Percentiles rank a stretch among this genome's conserved stretches.
Conservation (phyloP, 1,284 basidiomycete genomes). For the Malassezia sp. region DNA sequence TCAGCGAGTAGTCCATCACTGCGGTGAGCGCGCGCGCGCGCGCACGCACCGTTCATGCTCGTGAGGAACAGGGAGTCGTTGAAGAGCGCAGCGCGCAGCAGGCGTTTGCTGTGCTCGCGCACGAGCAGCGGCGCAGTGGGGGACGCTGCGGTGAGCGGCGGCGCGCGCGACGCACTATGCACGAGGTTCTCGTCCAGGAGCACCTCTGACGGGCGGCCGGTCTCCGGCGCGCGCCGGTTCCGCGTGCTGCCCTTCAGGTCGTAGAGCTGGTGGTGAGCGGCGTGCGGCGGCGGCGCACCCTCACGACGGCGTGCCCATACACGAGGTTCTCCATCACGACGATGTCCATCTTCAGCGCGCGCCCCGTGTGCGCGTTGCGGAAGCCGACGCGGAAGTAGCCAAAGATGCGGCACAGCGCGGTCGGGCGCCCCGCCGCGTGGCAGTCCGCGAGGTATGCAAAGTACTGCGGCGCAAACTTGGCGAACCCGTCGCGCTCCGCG, state of each 20-base stretch:
- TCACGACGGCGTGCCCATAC: constrained; percentile 76
- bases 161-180: constrained; percentile 53
- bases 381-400: constrained; percentile 94
- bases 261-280: constrained; percentile 57
- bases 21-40: too few relatives aligned
- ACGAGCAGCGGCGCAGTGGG: constrained; percentile 69
- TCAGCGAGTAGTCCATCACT: constrained; percentile 93
- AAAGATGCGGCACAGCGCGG: constrained; percentile 89
- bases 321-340: constrained; percentile 95
- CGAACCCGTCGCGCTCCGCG: constrained; percentile 84
- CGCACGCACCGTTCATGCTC: constrained; percentile 84
- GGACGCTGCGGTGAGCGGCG: too few relatives aligned
- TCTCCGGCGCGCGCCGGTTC: constrained; percentile 62
- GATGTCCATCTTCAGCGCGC: constrained; percentile 81
- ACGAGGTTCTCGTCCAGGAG: constrained; percentile 85
- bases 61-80: constrained; percentile 79
- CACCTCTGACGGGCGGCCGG: constrained; percentile 77
- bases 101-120: constrained; percentile 85
- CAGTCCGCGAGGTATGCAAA: constrained; percentile 80
- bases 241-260: constrained; percentile 44
- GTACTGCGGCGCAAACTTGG: constrained; percentile 91
- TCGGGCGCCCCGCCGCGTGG: constrained; percentile 60
- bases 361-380: constrained; percentile 65
- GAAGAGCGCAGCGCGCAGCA: constrained; percentile 75
- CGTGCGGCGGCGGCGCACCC: too few relatives aligned